Evolutionary conservation across 2,329 filamentous ascomycete species (phyloP).

Genomic region (Tolypocladium endophyticum): DNA sequence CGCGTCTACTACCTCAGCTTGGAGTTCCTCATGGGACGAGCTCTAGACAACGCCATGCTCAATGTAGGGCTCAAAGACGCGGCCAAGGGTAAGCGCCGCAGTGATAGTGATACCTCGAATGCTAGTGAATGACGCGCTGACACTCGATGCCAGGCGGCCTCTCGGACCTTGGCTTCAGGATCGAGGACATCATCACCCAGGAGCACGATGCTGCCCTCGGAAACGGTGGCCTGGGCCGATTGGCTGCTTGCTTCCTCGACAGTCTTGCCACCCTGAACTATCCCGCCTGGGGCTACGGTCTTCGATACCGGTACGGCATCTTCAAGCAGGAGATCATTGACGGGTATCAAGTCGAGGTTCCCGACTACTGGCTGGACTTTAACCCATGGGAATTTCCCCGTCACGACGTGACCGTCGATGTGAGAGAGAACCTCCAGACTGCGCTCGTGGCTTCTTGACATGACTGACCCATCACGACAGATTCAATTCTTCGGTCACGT

Average conservation of each 20-base stretch:
- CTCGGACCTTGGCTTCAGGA: conserved; percentile 82
- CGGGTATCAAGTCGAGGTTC: conserved; percentile 95
- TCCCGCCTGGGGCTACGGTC: conserved; percentile 92
- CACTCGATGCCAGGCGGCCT: conserved; percentile 57
- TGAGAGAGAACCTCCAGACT: conserved; percentile 26
- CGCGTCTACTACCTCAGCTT: conserved; percentile 94
- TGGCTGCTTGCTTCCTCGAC: conserved; percentile 95
- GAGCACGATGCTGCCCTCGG: conserved; percentile 95
- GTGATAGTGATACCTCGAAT: neutral
- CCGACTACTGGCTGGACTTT: conserved; percentile 98
- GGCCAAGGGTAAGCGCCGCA: conserved; percentile 54
- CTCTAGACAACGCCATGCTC: conserved; percentile 96
- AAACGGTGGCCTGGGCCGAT: conserved; percentile 87
- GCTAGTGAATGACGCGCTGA: neutral
- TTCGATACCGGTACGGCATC: conserved; percentile 93
- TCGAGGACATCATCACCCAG: conserved; percentile 90
- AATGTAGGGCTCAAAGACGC: conserved; percentile 83
- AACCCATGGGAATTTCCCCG: conserved; percentile 98
- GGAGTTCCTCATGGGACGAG: conserved; percentile 94
- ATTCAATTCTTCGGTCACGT: conserved; percentile 94
- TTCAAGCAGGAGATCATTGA: conserved; percentile 99
- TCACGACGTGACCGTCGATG: conserved; percentile 88
- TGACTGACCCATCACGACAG: conserved; percentile 14
- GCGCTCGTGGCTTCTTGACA: neutral
- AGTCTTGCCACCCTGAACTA: conserved; percentile 91